Percentiles rank a stretch among this genome's conserved stretches.
phyloP scores from a whole-genome alignment of 148 eudicot genomes.

The Dianthus caryophyllus region DNA sequence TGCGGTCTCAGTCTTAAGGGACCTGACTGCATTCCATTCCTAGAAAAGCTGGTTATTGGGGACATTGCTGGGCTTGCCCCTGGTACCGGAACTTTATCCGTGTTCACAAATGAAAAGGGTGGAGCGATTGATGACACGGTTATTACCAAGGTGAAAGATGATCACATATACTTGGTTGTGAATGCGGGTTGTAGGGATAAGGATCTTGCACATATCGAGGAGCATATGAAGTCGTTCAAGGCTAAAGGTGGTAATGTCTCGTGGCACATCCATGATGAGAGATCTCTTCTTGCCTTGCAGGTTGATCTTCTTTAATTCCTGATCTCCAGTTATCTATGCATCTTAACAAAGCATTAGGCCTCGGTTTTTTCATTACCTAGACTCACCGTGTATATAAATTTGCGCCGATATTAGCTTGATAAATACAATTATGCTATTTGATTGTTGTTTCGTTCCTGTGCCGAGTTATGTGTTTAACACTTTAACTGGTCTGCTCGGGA shows the following conservation, averaged over 20 bases:
- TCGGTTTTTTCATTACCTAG: neutral
- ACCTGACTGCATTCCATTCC: constrained; percentile 79
- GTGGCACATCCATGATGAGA: constrained; percentile 96
- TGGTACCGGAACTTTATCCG: constrained; percentile 81
- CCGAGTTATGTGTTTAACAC: neutral
- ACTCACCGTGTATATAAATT: neutral
- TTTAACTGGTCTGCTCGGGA: neutral
- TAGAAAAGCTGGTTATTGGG: constrained; percentile 87
- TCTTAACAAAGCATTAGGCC: neutral
- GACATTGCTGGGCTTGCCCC: constrained; percentile 91
- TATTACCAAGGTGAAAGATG: constrained; percentile 85
- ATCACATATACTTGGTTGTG: constrained; percentile 84
- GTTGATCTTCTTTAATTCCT: constrained; percentile 29
- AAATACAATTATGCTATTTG: neutral
- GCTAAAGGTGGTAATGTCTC: constrained; percentile 96
- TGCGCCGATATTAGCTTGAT: neutral
- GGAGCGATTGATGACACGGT: constrained; percentile 94
- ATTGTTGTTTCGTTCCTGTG: neutral
- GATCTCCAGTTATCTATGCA: neutral
- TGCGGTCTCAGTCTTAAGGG: constrained; percentile 90
- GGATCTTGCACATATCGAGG: constrained; percentile 97
- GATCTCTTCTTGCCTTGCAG: constrained; percentile 96
- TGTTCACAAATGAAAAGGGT: constrained; percentile 92
- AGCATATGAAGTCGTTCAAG: constrained; percentile 83
- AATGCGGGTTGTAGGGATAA: constrained; percentile 99